phyloP scores from a whole-genome alignment of 176 grass and related monocot species.

The Triticum urartu region DNA sequence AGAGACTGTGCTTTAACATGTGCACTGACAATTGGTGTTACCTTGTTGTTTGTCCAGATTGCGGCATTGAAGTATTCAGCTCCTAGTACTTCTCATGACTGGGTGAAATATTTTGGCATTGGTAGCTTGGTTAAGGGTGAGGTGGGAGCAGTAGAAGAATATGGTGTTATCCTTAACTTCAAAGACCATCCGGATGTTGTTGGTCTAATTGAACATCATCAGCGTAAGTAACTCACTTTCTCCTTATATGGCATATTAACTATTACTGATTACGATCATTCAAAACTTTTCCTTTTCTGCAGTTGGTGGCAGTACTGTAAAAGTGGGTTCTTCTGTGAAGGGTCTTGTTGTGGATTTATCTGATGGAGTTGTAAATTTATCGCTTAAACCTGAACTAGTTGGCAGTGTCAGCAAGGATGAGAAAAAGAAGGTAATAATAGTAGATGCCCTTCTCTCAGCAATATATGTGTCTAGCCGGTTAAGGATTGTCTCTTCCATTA shows the following conservation, averaged over 20 bases:
- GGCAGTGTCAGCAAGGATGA: slow-evolving; percentile 36
- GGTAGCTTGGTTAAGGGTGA: slow-evolving; percentile 81
- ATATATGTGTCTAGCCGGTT: not conserved
- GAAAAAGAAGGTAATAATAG: slow-evolving; percentile 66
- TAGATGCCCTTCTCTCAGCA: not conserved
- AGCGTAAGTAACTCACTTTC: slow-evolving; percentile 50
- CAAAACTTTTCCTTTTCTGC: slow-evolving; percentile 11
- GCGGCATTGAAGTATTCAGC: slow-evolving; percentile 57
- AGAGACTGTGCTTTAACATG: slow-evolving; percentile 6
- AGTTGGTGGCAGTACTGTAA: slow-evolving; percentile 55
- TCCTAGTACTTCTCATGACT: slow-evolving; percentile 49
- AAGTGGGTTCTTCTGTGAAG: slow-evolving; percentile 73
- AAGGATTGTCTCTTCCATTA: not conserved
- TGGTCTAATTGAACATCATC: slow-evolving; percentile 92
- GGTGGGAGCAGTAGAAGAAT: slow-evolving; percentile 79
- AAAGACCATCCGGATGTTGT: slow-evolving; percentile 76
- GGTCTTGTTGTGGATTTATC: slow-evolving; percentile 87
- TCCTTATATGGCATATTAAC: slow-evolving; percentile 9
- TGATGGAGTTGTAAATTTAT: slow-evolving; percentile 89
- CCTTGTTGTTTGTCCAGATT: slow-evolving; percentile 47
- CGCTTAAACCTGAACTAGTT: slow-evolving; percentile 78
- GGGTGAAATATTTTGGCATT: slow-evolving; percentile 57
- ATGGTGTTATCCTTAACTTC: slow-evolving; percentile 85
- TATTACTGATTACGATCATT: not conserved
- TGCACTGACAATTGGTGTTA: slow-evolving; percentile 7